Evolutionary conservation across 2,329 filamentous ascomycete genomes (phyloP), one percentile per base, ranked within the genome.

Genomic region (Fusarium sp.): DNA sequence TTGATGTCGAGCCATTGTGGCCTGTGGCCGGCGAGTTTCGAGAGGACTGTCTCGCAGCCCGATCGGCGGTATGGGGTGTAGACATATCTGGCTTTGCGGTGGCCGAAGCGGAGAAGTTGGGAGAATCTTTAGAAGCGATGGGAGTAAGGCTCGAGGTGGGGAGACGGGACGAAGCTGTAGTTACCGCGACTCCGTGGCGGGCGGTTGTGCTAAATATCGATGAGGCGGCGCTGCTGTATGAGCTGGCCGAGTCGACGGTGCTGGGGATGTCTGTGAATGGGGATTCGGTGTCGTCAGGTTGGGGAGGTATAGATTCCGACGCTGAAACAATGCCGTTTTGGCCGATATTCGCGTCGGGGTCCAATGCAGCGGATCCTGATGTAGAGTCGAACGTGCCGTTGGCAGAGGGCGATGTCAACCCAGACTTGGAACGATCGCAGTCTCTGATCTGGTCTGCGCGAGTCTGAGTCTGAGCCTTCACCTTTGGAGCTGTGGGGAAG

Each of bases 401-500:
- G 49, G 72, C 64, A 32, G 70, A 52, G 32, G 53, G 23, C 39
- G 66, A 43, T 23, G 47, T 40, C 43, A 60, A 56, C 60, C 64
- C 69, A 55, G 72, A 70, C 52, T 71, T 76, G 56, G 71, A 66
- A 46, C 70, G 75, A 44, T 78, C 76, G 62, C 74, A 73, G 56
- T 77, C 77, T 64, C 70, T 72, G 32, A 78, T 75, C 59, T 74
- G 74, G 52, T 77, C 77, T 66, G 70, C 71, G 41, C 72, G 72
- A 65, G 57, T 68, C 70, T 78, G 78, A 68, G 75, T 74, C 70
- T 78, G 78, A 68, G 79, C 80, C 78, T 82, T 88, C 82, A 85
- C 83, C 78, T 85, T 89, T 72, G 92, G 91, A 76, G 91, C 92
- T 78, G 90, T 88, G 73, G 91, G 92, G 81, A 94, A 94, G 86